A percentile compares a stretch with the other conserved stretches of the same genome.
Evolutionary conservation across 345 rosid genomes (phyloP).

Genomic region (Gossypium stocksii): DNA sequence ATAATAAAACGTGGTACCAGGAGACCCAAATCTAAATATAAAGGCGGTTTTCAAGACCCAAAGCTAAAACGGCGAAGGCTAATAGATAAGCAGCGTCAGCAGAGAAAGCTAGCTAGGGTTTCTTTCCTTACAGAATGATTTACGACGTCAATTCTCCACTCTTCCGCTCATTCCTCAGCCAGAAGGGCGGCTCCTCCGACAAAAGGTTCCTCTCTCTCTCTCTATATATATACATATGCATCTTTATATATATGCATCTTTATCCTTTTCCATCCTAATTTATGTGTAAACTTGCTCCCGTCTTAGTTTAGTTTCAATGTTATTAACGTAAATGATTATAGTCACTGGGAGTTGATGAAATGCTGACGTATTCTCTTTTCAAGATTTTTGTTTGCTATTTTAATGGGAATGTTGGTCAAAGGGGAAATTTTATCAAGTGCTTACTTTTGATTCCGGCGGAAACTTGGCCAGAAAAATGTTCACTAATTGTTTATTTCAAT

Average conservation of each 20-base stretch:
- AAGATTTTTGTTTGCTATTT: neutral
- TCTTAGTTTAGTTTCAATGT: neutral
- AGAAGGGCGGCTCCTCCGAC: slow-evolving; percentile 87
- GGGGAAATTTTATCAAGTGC: too few relatives aligned
- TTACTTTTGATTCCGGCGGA: too few relatives aligned
- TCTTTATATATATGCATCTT: too few relatives aligned
- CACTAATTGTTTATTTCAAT: too few relatives aligned
- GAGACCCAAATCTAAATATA: neutral
- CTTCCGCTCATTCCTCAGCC: slow-evolving; percentile 93
- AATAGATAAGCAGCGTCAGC: neutral
- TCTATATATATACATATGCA: neutral
- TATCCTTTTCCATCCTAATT: slow-evolving; percentile 1
- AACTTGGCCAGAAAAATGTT: too few relatives aligned
- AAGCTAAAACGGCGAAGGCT: neutral
- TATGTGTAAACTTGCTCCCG: neutral
- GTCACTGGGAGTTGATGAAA: neutral
- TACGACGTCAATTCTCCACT: slow-evolving; percentile 94
- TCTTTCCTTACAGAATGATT: slow-evolving; percentile 44
- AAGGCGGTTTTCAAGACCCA: neutral
- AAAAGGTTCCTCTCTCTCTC: slow-evolving; percentile 50
- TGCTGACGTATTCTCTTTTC: neutral
- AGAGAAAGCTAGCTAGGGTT: slow-evolving; percentile 19
- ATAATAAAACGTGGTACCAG: neutral
- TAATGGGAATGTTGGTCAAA: too few relatives aligned
- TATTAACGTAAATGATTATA: neutral